Percentiles rank a stretch among this genome's conserved stretches.
Conservation (phyloP, 2,329 filamentous ascomycete genomes). For the Hypomyces perniciosus region DNA sequence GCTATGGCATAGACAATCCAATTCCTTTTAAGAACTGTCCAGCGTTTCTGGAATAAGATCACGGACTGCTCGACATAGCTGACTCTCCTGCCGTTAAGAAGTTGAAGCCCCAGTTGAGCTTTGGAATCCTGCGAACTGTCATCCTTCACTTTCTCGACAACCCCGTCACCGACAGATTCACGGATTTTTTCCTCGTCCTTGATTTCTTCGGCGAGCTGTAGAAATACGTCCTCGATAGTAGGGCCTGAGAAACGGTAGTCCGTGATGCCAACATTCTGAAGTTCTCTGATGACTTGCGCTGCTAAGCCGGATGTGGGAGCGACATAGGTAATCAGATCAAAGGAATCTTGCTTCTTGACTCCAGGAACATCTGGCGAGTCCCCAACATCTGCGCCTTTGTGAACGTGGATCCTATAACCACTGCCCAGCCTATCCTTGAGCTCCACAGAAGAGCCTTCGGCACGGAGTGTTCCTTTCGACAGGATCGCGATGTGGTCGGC, state of each 20-base stretch:
- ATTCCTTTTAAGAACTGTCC: slow-evolving; percentile 71
- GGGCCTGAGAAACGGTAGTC: slow-evolving; percentile 85
- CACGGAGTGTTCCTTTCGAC: slow-evolving; percentile 76
- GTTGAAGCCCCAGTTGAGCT: slow-evolving; percentile 39
- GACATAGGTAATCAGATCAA: slow-evolving; percentile 69
- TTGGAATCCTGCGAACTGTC: slow-evolving; percentile 18
- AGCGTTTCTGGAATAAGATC: slow-evolving; percentile 72
- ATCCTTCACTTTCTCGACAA: slow-evolving; percentile 18
- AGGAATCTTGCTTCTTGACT: slow-evolving; percentile 51
- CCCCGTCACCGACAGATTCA: slow-evolving; percentile 15
- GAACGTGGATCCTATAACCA: slow-evolving; percentile 76
- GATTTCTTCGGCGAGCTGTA: slow-evolving; percentile 78
- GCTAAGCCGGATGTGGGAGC: slow-evolving; percentile 65
- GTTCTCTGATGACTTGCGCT: slow-evolving; percentile 60
- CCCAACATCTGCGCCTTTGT: slow-evolving; percentile 48
- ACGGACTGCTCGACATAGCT: slow-evolving; percentile 63
- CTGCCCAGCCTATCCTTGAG: slow-evolving; percentile 77
- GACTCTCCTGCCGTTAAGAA: slow-evolving; percentile 64
- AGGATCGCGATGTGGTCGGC: slow-evolving; percentile 85
- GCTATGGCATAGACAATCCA: slow-evolving; percentile 70
- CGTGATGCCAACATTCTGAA: slow-evolving; percentile 61
- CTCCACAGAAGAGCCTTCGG: slow-evolving; percentile 76
- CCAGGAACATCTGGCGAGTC: slow-evolving; percentile 47
- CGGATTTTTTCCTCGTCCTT: slow-evolving; percentile 42
- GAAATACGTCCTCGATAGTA: slow-evolving; percentile 88